Base-by-base conservation (phyloP, 148 eudicot genomes). In the Polygonum aviculare region DNA sequence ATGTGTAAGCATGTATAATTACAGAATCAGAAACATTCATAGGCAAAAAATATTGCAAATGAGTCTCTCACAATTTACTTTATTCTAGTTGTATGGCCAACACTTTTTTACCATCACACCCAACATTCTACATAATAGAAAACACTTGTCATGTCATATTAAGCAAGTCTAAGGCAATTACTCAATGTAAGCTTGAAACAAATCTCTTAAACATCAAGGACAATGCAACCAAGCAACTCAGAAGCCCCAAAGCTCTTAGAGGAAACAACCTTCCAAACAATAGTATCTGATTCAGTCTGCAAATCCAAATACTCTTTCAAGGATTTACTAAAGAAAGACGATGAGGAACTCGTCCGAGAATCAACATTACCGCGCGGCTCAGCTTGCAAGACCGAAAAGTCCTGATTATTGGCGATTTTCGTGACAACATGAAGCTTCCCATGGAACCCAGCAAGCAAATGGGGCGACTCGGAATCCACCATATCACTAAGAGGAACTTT, bases 381-480 rank as follows among this genome's bases (percentile, higher is more conserved):
- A 3, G 91, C 98, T 77, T 91, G 88, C 78, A 96, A 71, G 35
- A 96, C 91, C 36, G 84, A 74, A 54, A 96, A 82, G 57, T 91
- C 86, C 62, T 80, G 79, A 71, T 82, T 87, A 7, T 67, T 14
- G 7, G 83, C 86, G 73, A 86, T 88, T 89, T 91, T 96, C 4
- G 97, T 88, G 83, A 96, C 84, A 45, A 96, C 97, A 60, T 96
- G 91, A 72, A 96, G 88, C 83, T 93, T 96, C 62, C 96, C 93
- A 18, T 74, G 80, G 33, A 93, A 84, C 76, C 97, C 87, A 70
- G 91, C 87, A 65, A 96, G 91, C 75, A 96, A 78, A 83, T 96
- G 91, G 15, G 97, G 99, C 26, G 94, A 93, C 74, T 96, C 99
- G 1, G 91, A 79, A 72, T 86, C 90, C 70, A 83, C 67, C 4